A percentile compares a stretch with the other conserved stretches of the same genome.
These are phyloP conservation scores for Cryptosporidium xiaoi DNA, from an alignment of 169 alveolate genomes.

Conservation along the genomic window DNA sequence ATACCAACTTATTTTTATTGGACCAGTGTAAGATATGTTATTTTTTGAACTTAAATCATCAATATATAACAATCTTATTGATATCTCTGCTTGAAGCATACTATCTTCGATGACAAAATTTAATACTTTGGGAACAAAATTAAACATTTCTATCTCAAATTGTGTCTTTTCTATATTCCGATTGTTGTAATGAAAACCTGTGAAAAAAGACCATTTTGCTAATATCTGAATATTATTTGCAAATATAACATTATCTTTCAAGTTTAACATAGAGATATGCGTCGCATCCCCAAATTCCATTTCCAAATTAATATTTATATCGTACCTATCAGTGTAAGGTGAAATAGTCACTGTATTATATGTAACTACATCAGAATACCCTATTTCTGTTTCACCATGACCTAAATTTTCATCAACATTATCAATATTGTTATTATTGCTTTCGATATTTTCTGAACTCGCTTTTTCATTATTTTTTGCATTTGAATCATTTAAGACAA, in stretches of 20 bases:
- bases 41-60: neutral
- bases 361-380: constrained; percentile 21
- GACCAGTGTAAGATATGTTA: constrained; percentile 54
- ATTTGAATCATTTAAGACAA: neutral
- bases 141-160: constrained; percentile 55
- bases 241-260: neutral
- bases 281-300: neutral
- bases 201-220: constrained; percentile 46
- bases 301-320: constrained; percentile 17
- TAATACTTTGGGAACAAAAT: constrained; percentile 43
- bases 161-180: constrained; percentile 27
- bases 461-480: neutral
- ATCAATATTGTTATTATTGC: neutral
- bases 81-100: constrained; percentile 43
- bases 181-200: constrained; percentile 25
- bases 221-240: constrained; percentile 23
- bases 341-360: constrained; percentile 39
- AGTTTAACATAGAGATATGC: neutral
- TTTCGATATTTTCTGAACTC: neutral
- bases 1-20: constrained; percentile 44
- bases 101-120: constrained; percentile 25
- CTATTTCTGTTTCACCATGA: neutral
- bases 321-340: constrained; percentile 54
- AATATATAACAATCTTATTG: constrained; percentile 23
- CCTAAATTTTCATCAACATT: neutral